Conservation (phyloP, 1,284 basidiomycete genomes). For the Meira miltonrushii region DNA sequence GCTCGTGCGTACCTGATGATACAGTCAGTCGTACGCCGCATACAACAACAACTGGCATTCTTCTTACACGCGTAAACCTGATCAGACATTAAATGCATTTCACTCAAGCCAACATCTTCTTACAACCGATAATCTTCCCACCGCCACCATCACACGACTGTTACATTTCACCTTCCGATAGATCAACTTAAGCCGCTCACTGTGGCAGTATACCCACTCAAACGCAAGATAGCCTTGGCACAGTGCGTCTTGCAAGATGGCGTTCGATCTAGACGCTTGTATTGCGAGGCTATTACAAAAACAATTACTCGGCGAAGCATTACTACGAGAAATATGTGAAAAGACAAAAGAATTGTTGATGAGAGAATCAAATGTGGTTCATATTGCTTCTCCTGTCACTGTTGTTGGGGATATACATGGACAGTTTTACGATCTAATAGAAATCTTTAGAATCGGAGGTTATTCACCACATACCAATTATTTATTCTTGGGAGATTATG, state of each 20-base stretch:
- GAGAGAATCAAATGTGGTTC: constrained; percentile 97
- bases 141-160: too few species aligned
- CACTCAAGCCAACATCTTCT: too few species aligned
- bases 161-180: too few species aligned
- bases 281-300: constrained; percentile 50
- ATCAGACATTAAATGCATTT: too few species aligned
- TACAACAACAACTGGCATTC: too few species aligned
- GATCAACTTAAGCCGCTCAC: too few species aligned
- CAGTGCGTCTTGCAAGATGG: constrained; percentile 23
- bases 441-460: constrained; percentile 97
- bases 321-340: constrained; percentile 51
- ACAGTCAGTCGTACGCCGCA: too few species aligned
- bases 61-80: too few species aligned
- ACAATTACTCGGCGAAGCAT: constrained; percentile 49
- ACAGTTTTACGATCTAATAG: constrained; percentile 98
- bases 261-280: constrained; percentile 50
- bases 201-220: too few species aligned
- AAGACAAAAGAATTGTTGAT: constrained; percentile 68
- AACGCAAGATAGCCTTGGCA: too few species aligned
- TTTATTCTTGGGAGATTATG: constrained; percentile 76
- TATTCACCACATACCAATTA: constrained; percentile 96
- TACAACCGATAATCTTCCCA: too few species aligned
- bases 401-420: constrained; percentile 99
- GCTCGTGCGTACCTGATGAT: too few species aligned
- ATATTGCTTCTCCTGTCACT: constrained; percentile 94